A percentile compares a stretch with the other conserved stretches of the same genome.
These are phyloP conservation scores for Diplodia corticola DNA, from an alignment of 2,329 filamentous ascomycete species.

Conservation along the genomic window DNA sequence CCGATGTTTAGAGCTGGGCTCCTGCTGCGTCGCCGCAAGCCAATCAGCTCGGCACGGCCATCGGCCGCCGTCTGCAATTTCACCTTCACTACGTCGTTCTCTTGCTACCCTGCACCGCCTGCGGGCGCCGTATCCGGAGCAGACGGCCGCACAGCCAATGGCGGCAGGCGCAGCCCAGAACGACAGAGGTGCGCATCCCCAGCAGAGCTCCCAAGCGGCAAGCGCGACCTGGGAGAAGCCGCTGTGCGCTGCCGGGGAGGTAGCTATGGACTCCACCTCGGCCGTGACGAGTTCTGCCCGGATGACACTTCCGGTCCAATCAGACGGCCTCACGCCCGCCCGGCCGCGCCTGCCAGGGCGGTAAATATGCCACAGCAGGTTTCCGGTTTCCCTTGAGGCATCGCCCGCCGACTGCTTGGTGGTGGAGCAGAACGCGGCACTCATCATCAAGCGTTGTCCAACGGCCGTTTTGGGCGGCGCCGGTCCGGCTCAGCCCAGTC, in stretches of 20 bases:
- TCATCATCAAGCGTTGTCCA: too few species aligned
- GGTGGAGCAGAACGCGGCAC: too few species aligned
- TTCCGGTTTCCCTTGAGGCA: background rate
- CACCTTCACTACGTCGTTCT: background rate
- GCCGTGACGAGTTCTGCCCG: background rate
- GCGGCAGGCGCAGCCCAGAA: background rate
- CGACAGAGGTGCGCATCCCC: background rate
- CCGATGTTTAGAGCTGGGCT: constrained; percentile 6
- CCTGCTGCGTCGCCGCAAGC: constrained; percentile 4
- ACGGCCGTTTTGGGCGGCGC: too few species aligned
- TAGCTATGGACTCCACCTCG: background rate
- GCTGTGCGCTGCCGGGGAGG: background rate
- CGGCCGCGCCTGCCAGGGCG: background rate
- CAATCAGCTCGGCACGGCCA: constrained; percentile 14
- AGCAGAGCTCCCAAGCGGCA: background rate
- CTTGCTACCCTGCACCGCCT: background rate
- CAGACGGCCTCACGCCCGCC: background rate
- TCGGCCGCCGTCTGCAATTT: background rate
- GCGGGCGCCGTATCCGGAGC: background rate
- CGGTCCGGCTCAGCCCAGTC: too few species aligned
- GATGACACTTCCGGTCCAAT: background rate
- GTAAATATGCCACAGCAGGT: background rate
- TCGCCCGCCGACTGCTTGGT: background rate
- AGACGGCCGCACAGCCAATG: background rate
- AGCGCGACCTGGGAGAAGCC: background rate